Evolutionary conservation across 768 basidiomycete species (phyloP), one percentile per base, ranked within the genome.

Genomic region (Asterophora lycoperdoides): DNA sequence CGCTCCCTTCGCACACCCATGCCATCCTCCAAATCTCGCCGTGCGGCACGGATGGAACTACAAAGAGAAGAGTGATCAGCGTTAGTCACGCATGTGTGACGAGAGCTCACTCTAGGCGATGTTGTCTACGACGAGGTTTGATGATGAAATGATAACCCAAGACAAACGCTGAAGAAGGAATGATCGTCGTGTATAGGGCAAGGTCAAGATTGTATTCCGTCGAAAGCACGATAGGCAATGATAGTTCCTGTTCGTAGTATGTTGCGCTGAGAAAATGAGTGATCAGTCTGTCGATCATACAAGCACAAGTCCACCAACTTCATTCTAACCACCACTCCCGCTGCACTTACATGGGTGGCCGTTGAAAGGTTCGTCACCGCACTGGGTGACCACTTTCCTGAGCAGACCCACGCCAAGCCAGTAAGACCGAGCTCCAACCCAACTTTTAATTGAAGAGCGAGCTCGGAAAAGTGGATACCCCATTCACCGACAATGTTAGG

Each of bases 21-120:
- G 53, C 84, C 79, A 60, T 83, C 80, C 49, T 89, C 84, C 44
- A 79, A 72, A 34, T 77, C 77, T 53, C 75, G 77, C 45, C 83
- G 79, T 30, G 86, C 77, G 33, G 81, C 75, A 26, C 76, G 77
- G 58, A 93, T 78, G 60, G 82, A 80, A 48, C 89, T 92, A 60
- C 7, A n/a, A 18, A 17, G 39, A 23, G 19, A 20, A 36, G 18
- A 35, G 34, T 30, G 17, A 23, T 23, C 14, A 26, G 39, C 6
- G 23, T 41, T 9, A 15, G 37, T 23, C 14, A 13, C 10, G 23
- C 40, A 28, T 28, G 4, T 28, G 23, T 20, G 28, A n/a, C 10
- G 56, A 44, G 28, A 29, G 60, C 78, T 65, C 55, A 84, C 84
- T 70, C 69, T 40, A 75, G 62, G 60, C 84, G 76, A 56, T 72